Conservation (phyloP, 305 asterid species). For the Fraxinus angustifolia region DNA sequence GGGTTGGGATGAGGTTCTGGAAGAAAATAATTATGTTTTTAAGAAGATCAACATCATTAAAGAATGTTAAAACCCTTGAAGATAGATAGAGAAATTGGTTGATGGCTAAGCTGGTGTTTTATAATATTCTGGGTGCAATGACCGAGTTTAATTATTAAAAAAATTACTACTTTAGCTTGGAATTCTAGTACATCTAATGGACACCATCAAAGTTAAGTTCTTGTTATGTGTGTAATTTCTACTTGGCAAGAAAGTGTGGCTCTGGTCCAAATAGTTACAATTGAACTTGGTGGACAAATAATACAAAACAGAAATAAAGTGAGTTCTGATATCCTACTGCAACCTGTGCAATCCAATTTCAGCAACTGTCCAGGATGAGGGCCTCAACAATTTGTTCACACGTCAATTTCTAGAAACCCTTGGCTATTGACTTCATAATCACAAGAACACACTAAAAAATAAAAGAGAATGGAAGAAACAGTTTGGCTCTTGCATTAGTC, state of each 20-base stretch:
- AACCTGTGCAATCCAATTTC: background rate
- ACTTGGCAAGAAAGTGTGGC: background rate
- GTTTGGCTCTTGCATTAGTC: background rate
- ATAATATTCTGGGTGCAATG: background rate
- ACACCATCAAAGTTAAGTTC: background rate
- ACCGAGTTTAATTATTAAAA: background rate
- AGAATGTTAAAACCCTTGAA: background rate
- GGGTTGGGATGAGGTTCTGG: background rate
- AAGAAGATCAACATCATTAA: background rate
- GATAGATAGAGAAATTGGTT: background rate
- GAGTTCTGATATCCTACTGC: background rate
- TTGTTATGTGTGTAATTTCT: background rate
- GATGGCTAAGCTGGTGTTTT: background rate
- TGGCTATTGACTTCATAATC: background rate
- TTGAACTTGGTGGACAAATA: background rate
- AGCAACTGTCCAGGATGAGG: background rate
- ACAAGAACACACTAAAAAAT: background rate
- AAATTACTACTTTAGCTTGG: background rate
- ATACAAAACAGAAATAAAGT: background rate
- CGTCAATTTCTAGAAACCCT: background rate
- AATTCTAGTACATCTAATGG: background rate
- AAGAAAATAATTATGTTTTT: background rate
- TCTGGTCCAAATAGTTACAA: background rate
- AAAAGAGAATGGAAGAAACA: background rate
- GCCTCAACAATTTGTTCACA: background rate